Evolutionary conservation across 2,329 filamentous ascomycete species (phyloP), one percentile per base, ranked within the genome.

Genomic region (Diaporthe ilicicola): DNA sequence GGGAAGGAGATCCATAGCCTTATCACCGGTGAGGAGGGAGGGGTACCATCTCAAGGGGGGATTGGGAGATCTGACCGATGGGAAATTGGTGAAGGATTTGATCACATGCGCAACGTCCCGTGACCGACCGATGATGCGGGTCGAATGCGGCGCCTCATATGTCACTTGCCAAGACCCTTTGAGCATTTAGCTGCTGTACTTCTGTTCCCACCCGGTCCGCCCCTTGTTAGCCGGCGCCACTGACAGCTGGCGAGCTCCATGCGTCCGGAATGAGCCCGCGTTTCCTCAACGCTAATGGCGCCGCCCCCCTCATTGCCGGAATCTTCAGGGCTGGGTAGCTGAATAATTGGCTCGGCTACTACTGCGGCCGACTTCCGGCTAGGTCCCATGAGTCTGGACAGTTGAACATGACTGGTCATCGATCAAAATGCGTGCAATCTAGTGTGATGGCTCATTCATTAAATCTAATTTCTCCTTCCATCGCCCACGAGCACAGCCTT

Each of bases 201-300:
- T 19, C 42, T n/a, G 37, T 42, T 22, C 19, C 50, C 50, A 22
- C 48, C n/a, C 34, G n/a, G 22, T n/a, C 6, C 17, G 15, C 34
- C 50, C 50, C 51, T 46, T 55, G 50, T 55, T 34, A 46, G 50
- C 24, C 42, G n/a, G 59, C 44, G 59, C 59, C 59, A 50, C 44
- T 64, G 59, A 22, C 44, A 24, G 59, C 59, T 50, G n/a, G n/a
- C n/a, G n/a, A 50, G 44, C 44, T 22, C 12, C 44, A 34, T 64
- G 42, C 59, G 27, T 64, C 29, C 29, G 42, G 59, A 64, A 62
- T 48, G 27, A 24, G 56, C 42, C 42, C 29, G 42, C 10, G 7
- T 24, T 42, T 42, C 42, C n/a, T 50, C 19, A 39, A 48, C 56
- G 42, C 42, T 62, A 19, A 9, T n/a, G 27, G 9, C 29, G 42